phyloP scores from a whole-genome alignment of 2,329 filamentous ascomycete species.

The Aspergillus alliaceus region DNA sequence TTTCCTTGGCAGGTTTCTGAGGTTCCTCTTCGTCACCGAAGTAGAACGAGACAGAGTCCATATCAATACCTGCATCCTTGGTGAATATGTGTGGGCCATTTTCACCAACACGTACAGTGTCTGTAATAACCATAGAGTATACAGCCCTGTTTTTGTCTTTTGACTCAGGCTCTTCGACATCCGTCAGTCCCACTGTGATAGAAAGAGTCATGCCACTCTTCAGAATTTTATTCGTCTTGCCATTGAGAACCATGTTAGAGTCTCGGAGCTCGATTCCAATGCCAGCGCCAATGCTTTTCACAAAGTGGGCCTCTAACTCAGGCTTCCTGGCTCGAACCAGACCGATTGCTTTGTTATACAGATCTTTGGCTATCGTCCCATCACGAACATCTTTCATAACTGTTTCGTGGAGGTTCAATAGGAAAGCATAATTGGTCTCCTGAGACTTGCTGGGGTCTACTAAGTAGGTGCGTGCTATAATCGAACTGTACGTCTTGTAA shows the following conservation, averaged over 20 bases:
- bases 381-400: slow-evolving; percentile 89
- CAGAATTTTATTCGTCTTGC: slow-evolving; percentile 77
- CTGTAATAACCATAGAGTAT: slow-evolving; percentile 87
- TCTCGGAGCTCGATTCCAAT: slow-evolving; percentile 93
- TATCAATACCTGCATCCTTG: slow-evolving; percentile 83
- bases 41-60: slow-evolving; percentile 95
- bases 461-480: slow-evolving; percentile 89
- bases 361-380: slow-evolving; percentile 80
- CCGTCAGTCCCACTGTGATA: slow-evolving; percentile 84
- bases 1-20: slow-evolving; percentile 77
- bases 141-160: slow-evolving; percentile 87
- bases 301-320: slow-evolving; percentile 90
- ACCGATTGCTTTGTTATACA: slow-evolving; percentile 82
- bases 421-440: slow-evolving; percentile 88
- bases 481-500: slow-evolving; percentile 93
- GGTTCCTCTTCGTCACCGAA: slow-evolving; percentile 93
- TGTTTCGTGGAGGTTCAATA: slow-evolving; percentile 80
- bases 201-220: slow-evolving; percentile 98
- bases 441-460: slow-evolving; percentile 97
- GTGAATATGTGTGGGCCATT: slow-evolving; percentile 77
- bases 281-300: slow-evolving; percentile 87
- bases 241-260: slow-evolving; percentile 76
- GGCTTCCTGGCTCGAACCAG: slow-evolving; percentile 88
- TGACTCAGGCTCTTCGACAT: slow-evolving; percentile 81
- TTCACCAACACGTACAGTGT: slow-evolving; percentile 84